Evolutionary conservation across 441 rosid species (phyloP).

Genomic region (Erodium moschatum): DNA sequence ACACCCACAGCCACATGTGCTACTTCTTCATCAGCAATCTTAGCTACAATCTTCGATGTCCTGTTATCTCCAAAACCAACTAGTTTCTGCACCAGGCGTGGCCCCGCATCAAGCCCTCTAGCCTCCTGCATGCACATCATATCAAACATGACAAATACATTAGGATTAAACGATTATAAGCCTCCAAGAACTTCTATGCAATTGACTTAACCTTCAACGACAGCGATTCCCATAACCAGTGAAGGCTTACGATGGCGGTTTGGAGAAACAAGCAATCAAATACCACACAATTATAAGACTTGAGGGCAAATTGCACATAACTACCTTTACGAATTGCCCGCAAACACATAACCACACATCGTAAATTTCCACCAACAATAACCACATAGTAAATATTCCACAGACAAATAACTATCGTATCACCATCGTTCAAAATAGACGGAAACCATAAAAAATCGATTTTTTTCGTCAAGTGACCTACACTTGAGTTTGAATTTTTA

Average conservation of each 20-base stretch:
- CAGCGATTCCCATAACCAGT: not conserved
- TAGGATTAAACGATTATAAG: not conserved
- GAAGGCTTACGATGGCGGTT: not conserved
- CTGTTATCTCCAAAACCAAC: slow-evolving; percentile 8
- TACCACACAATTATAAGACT: not conserved
- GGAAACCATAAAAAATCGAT: too few species aligned
- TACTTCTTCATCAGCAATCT: slow-evolving; percentile 78
- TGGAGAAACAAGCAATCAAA: not conserved
- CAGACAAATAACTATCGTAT: too few species aligned
- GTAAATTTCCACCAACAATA: too few species aligned
- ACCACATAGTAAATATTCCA: too few species aligned
- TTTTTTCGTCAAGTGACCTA: too few species aligned
- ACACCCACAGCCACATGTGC: slow-evolving; percentile 95
- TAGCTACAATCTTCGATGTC: slow-evolving; percentile 22
- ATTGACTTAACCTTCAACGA: not conserved
- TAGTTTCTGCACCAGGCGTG: slow-evolving; percentile 46
- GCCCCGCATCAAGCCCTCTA: slow-evolving; percentile 95
- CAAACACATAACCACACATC: too few species aligned
- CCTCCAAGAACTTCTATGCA: not conserved
- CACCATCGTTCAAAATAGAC: too few species aligned
- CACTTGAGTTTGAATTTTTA: too few species aligned
- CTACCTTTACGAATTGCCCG: too few species aligned
- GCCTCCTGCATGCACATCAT: slow-evolving; percentile 55
- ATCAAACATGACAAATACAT: not conserved
- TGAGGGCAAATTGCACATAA: too few species aligned